These are phyloP conservation scores for Pleochaeta shiraiana DNA, from an alignment of 2,329 filamentous ascomycete species.

Conservation along the genomic window DNA sequence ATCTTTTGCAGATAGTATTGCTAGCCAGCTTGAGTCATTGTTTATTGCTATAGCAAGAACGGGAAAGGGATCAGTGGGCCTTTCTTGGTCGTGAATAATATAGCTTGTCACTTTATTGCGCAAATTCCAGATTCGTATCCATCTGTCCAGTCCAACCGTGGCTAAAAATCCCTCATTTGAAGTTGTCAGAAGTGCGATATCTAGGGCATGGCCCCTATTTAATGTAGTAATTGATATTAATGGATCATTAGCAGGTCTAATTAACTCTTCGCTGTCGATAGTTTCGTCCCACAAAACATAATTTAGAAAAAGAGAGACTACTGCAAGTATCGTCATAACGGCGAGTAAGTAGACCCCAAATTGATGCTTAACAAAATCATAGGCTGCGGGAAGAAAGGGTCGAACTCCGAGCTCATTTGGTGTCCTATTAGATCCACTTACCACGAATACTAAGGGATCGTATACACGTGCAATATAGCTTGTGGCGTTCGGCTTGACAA, in stretches of 20 bases:
- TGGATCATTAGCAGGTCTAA: slow-evolving; percentile 23
- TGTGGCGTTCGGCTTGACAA: slow-evolving; percentile 47
- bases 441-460: slow-evolving; percentile 51
- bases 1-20: slow-evolving; percentile 36
- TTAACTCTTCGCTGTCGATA: slow-evolving; percentile 25
- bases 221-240: slow-evolving; percentile 38
- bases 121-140: slow-evolving; percentile 43
- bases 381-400: slow-evolving; percentile 32
- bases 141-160: slow-evolving; percentile 47
- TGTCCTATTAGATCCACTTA: slow-evolving; percentile 44
- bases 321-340: slow-evolving; percentile 38
- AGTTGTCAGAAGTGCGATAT: slow-evolving; percentile 41
- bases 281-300: slow-evolving; percentile 44
- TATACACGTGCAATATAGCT: slow-evolving; percentile 55
- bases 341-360: slow-evolving; percentile 36
- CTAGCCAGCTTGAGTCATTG: slow-evolving; percentile 39
- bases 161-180: slow-evolving; percentile 42
- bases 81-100: slow-evolving; percentile 18
- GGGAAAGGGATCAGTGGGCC: slow-evolving; percentile 28
- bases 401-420: slow-evolving; percentile 24
- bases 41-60: slow-evolving; percentile 43
- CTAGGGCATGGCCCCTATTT: slow-evolving; percentile 40
- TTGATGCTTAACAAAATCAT: slow-evolving; percentile 45
- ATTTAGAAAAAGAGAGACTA: slow-evolving; percentile 48
- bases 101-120: slow-evolving; percentile 21